A percentile compares a stretch with the other conserved stretches of the same genome.
phyloP scores from a whole-genome alignment of 331 rosid genomes.

The Rosa hybrid region DNA sequence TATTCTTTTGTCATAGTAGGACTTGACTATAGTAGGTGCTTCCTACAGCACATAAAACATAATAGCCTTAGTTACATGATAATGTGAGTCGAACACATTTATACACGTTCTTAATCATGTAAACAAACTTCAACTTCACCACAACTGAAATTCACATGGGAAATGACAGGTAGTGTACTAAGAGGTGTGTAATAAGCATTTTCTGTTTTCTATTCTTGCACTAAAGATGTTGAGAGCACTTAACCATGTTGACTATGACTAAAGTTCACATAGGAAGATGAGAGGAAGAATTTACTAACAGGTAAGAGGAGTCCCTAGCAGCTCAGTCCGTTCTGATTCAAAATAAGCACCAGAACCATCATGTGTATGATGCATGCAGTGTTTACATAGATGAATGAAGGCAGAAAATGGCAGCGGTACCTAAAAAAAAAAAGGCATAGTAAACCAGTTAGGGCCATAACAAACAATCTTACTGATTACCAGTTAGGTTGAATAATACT shows the following conservation, averaged over 20 bases:
- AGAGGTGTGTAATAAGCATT: too few relatives aligned
- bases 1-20: constrained; percentile 43
- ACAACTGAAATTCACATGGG: too few relatives aligned
- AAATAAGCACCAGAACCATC: constrained; percentile 22
- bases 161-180: too few relatives aligned
- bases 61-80: not conserved
- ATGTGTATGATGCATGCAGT: constrained; percentile 35
- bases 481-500: constrained; percentile 24
- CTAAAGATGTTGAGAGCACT: too few relatives aligned
- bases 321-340: constrained; percentile 28
- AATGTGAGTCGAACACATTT: not conserved
- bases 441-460: not conserved
- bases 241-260: too few relatives aligned
- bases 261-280: too few relatives aligned
- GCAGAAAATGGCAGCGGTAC: constrained; percentile 74
- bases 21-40: constrained; percentile 39
- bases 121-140: too few relatives aligned
- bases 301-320: not conserved
- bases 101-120: too few relatives aligned
- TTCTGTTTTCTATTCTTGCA: too few relatives aligned
- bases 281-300: too few relatives aligned
- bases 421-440: constrained; percentile 33
- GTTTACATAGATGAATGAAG: constrained; percentile 60
- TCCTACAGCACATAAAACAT: constrained; percentile 27
- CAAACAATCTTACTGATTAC: too few relatives aligned